Evolutionary conservation across 805 yeast genomes (phyloP).

Genomic region (Myxozyma neglecta): DNA sequence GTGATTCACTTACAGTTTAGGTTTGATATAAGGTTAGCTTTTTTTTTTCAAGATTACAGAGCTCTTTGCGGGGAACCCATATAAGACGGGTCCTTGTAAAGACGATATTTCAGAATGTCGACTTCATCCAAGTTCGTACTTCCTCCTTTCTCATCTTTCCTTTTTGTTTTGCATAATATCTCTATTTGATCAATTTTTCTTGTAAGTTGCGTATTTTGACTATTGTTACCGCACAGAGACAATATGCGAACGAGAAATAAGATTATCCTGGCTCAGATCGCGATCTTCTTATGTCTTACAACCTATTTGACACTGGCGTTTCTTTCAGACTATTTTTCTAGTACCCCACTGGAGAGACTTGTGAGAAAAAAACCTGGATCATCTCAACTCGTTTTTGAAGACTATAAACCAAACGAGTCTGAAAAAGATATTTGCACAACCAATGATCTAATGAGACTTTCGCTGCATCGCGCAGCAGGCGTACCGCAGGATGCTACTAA

Average conservation of each 20-base stretch:
- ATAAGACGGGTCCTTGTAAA: neutral
- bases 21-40: neutral
- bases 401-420: neutral
- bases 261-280: neutral
- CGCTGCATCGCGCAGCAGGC: constrained; percentile 1
- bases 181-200: neutral
- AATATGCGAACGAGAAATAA: neutral
- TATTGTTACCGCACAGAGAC: neutral
- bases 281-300: neutral
- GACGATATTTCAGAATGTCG: neutral
- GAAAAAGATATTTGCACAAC: neutral
- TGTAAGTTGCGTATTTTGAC: neutral
- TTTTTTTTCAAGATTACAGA: neutral
- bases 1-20: neutral
- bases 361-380: neutral
- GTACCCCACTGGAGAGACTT: neutral
- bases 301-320: neutral
- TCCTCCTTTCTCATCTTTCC: neutral
- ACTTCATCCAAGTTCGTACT: neutral
- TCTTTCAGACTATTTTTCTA: neutral
- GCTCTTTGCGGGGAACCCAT: neutral
- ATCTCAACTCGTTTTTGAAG: neutral
- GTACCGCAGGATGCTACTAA: neutral
- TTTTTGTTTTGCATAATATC: neutral
- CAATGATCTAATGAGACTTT: neutral